Conservation (phyloP, 1,139 yeast genomes). For the Lipomyces yarrowii region DNA sequence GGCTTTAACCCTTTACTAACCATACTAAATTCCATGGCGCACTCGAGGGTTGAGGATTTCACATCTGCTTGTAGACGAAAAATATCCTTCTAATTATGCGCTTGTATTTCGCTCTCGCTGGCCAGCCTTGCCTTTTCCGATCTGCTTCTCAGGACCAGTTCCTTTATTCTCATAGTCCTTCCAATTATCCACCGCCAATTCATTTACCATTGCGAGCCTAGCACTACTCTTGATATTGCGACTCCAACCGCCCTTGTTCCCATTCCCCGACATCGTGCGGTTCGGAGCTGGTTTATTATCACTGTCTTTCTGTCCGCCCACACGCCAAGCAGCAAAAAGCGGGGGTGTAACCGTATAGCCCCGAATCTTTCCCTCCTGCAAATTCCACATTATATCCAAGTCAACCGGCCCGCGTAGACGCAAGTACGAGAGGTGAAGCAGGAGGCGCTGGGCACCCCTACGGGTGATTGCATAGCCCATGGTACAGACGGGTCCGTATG, state of each 20-base stretch:
- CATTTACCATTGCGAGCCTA: slow-evolving; percentile 1
- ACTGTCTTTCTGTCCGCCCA: background rate
- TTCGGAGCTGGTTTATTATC: slow-evolving; percentile 3
- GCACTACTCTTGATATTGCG: slow-evolving; percentile 10
- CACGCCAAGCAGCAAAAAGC: slow-evolving; percentile 9
- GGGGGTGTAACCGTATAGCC: slow-evolving; percentile 4
- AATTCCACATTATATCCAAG: background rate
- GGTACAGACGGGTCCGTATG: slow-evolving; percentile 5
- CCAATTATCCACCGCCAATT: slow-evolving; percentile 9
- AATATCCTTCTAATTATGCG: too few species aligned
- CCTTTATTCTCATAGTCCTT: too few species aligned
- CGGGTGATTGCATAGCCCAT: slow-evolving; percentile 15
- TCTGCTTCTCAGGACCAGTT: too few species aligned
- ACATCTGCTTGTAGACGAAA: too few species aligned
- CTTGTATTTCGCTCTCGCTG: too few species aligned
- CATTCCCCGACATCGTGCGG: background rate
- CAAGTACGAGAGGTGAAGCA: slow-evolving; percentile 5
- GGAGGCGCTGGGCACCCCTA: slow-evolving; percentile 9
- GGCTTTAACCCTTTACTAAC: too few species aligned
- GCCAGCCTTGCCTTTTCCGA: too few species aligned
- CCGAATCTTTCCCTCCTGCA: slow-evolving; percentile 2
- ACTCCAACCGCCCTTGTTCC: slow-evolving; percentile 10
- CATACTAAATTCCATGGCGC: too few species aligned
- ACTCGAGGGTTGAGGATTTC: too few species aligned
- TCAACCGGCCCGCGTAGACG: slow-evolving; percentile 9